A percentile compares a stretch with the other conserved stretches of the same genome.
Evolutionary conservation across 1,139 yeast species (phyloP).

Genomic region (Blastobotrys apis): DNA sequence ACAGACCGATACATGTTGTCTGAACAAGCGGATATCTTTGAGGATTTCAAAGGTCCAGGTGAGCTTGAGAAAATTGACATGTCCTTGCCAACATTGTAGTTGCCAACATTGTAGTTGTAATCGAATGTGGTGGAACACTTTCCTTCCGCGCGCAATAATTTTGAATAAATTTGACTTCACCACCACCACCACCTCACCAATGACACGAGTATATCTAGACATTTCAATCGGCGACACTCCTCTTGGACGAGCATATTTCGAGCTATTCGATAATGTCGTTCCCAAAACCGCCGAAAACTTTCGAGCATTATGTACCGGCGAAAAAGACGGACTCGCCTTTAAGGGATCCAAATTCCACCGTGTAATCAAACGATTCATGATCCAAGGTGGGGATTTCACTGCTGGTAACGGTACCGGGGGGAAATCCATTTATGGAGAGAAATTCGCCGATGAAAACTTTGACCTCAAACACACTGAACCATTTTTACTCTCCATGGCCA

Average conservation of each 20-base stretch:
- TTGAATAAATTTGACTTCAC: too few species aligned
- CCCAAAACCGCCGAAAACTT: slow-evolving; percentile 95
- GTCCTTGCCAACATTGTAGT: too few species aligned
- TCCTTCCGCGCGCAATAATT: too few species aligned
- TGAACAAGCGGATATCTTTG: too few species aligned
- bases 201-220: slow-evolving; percentile 69
- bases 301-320: slow-evolving; percentile 86
- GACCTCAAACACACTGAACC: slow-evolving; percentile 72
- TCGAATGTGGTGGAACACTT: too few species aligned
- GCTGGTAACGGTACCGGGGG: slow-evolving; percentile 90
- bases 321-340: slow-evolving; percentile 74
- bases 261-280: slow-evolving; percentile 71
- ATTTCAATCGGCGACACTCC: slow-evolving; percentile 60
- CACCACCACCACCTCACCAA: too few species aligned
- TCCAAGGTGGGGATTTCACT: slow-evolving; percentile 87
- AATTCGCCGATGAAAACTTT: slow-evolving; percentile 91
- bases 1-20: too few species aligned
- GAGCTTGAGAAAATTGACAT: too few species aligned
- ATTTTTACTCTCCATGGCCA: slow-evolving; percentile 90
- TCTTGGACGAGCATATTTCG: slow-evolving; percentile 69
- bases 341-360: slow-evolving; percentile 86
- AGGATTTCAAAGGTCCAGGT: too few species aligned
- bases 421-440: slow-evolving; percentile 90
- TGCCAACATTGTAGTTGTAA: too few species aligned
- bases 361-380: slow-evolving; percentile 57